phyloP scores from a whole-genome alignment of 306 rosid genomes.

The Bauhinia variegata region DNA sequence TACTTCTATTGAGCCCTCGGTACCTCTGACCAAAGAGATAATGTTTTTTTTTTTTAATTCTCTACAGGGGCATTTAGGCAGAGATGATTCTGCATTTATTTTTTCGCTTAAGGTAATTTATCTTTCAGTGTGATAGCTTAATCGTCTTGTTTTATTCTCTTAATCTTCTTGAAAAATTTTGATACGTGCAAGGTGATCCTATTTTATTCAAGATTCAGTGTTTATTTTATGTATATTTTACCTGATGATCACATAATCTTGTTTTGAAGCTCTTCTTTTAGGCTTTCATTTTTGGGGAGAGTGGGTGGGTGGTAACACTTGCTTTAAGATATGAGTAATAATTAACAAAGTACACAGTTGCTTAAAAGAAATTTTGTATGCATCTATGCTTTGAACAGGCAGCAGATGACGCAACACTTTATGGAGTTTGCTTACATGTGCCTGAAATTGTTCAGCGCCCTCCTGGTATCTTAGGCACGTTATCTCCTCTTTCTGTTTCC shows the following conservation, averaged over 20 bases:
- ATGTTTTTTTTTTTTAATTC: slow-evolving; percentile 28
- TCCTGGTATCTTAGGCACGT: slow-evolving; percentile 69
- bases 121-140: slow-evolving; percentile 24
- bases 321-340: background rate
- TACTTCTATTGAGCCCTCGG: no score
- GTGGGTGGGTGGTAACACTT: slow-evolving; percentile 10
- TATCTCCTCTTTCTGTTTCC: slow-evolving; percentile 62
- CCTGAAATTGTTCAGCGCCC: slow-evolving; percentile 96
- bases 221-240: slow-evolving; percentile 1
- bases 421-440: slow-evolving; percentile 95
- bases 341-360: slow-evolving; percentile 34
- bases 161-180: slow-evolving; percentile 15
- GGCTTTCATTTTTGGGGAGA: background rate
- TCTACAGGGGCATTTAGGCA: slow-evolving; percentile 83
- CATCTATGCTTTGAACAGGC: slow-evolving; percentile 59
- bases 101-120: slow-evolving; percentile 80
- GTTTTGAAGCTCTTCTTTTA: slow-evolving; percentile 9
- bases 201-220: slow-evolving; percentile 14
- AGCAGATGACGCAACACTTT: slow-evolving; percentile 79
- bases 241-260: slow-evolving; percentile 8
- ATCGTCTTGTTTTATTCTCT: slow-evolving; percentile 1
- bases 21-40: slow-evolving; percentile 31
- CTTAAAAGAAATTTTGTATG: slow-evolving; percentile 41
- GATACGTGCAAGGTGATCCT: background rate
- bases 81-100: slow-evolving; percentile 86